Base-by-base conservation (phyloP, 352 stramenopile species). In the Blastocystis sp. region DNA sequence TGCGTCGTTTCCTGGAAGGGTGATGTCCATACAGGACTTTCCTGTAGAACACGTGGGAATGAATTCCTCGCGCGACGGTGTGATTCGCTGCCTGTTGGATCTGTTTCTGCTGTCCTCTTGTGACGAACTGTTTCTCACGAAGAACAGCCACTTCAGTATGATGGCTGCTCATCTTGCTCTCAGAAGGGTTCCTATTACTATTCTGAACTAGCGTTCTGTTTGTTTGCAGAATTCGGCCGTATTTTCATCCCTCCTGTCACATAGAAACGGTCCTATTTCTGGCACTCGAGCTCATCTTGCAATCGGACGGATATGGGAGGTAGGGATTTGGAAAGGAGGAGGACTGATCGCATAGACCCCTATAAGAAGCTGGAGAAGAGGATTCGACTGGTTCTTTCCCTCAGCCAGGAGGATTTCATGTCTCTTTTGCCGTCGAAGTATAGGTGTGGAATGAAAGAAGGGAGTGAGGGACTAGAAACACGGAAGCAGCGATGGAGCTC, bases 11-110 rank as follows among this genome's bases (percentile, higher is more conserved):
- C 45, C 45, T 16, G 26, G 61, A 39, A 31, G 21, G n/a, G 29
- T 81, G n/a, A 33, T 81, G 65, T 31, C 60, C 10, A 39, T 59
- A 33, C 19, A 4, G 21, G 37, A 19, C 2, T 81, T 63, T 3
- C n/a, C 71, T n/a, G 19, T 81, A 24, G 39, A 65, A 39, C 71
- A 81, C 61, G 71, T 63, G 31, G 71, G 71, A n/a, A 81, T 50
- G 50, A 81, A 81, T 65, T 3, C 51, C 26, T 67, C 71, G 31
- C 31, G 39, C 12, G 61, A 37, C 24, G 71, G 71, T 16, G 21
- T 81, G 3, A 39, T 45, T 37, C 51, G 29, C 10, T 35, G 50
- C 37, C 26, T 50, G n/a, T 63, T 81, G 71, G 71, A 81, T 12
- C 61, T 81, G 13, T 66, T 81, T 24, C 37, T 81, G 41, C n/a